Evolutionary conservation across 2,329 filamentous ascomycete species (phyloP), one percentile per base, ranked within the genome.

Genomic region (Xylariaceae sp.): DNA sequence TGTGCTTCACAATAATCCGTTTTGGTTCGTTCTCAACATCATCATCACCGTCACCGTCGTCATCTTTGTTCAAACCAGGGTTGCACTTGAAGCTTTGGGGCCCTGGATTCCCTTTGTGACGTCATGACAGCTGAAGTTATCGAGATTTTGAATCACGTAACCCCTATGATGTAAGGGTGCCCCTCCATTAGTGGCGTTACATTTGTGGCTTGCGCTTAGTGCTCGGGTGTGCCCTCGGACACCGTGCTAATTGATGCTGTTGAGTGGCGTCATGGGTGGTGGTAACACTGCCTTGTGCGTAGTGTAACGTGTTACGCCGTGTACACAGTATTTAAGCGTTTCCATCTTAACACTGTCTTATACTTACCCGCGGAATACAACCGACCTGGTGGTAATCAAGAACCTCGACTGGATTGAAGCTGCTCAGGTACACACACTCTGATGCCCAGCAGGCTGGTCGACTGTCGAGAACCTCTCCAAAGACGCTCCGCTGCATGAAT

Each of bases 171-270:
- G 23, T 30, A 30, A 30, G 13, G 42, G 13, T 45, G 42, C 39
- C 51, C 56, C 56, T 42, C 52, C 51, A 54, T n/a, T 17, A 17
- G 56, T 57, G 56, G 56, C 56, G 48, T 15, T 13, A 11, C 15
- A 2, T 15, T 30, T 57, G 49, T 57, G 56, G 56, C 51, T 57
- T 57, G 42, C 37, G 9, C 9, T 13, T 7, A 9, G 3, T 10
- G 37, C 11, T 42, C 4, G 37, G 37, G 37, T 13, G 11, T 30
- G 37, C 37, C 9, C 37, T 42, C 23, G 23, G 23, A 42, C 37
- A 42, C 37, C 8, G 37, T 42, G 37, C 37, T 13, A 42, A 42
- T 42, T 42, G 11, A 30, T 30, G 23, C 37, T 1, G 11, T 13
- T 7, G 11, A 42, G 37, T 42, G 37, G 37, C 37, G 37, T 42